Percentiles rank a stretch among this genome's conserved stretches.
Conservation (phyloP, 2,329 filamentous ascomycete genomes). For the Dothistroma pini region DNA sequence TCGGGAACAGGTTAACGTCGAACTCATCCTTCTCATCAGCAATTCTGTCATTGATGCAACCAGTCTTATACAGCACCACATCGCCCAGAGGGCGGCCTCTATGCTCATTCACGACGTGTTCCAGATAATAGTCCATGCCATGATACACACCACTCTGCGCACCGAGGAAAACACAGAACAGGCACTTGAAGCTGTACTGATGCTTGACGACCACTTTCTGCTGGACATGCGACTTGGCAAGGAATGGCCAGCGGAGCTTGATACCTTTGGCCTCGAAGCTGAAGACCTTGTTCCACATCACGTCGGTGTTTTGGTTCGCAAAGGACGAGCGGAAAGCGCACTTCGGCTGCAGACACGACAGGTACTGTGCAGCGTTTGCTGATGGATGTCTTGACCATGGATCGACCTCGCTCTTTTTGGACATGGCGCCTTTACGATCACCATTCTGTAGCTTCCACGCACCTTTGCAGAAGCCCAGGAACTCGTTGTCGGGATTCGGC, state of each 20-base stretch:
- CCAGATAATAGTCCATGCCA: slow-evolving; percentile 42
- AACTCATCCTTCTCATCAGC: slow-evolving; percentile 43
- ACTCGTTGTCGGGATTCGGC: slow-evolving; percentile 33
- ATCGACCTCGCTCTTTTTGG: slow-evolving; percentile 26
- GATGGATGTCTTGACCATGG: slow-evolving; percentile 27
- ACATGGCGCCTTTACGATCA: slow-evolving; percentile 32
- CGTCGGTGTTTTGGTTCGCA: slow-evolving; percentile 30
- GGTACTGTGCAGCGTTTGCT: slow-evolving; percentile 27
- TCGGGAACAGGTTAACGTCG: slow-evolving; percentile 47
- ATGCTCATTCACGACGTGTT: slow-evolving; percentile 40
- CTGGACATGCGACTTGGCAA: slow-evolving; percentile 46
- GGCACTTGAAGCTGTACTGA: slow-evolving; percentile 41
- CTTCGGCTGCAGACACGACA: slow-evolving; percentile 40
- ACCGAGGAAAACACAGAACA: slow-evolving; percentile 45
- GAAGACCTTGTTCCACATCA: slow-evolving; percentile 30
- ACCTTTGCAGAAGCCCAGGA: slow-evolving; percentile 45
- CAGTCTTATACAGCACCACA: slow-evolving; percentile 41
- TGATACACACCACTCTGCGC: slow-evolving; percentile 38
- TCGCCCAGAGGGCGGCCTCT: slow-evolving; percentile 34
- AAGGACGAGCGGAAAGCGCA: slow-evolving; percentile 45
- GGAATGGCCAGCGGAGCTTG: slow-evolving; percentile 46
- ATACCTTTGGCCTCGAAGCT: slow-evolving; percentile 33
- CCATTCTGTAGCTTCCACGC: slow-evolving; percentile 41
- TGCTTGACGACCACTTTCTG: slow-evolving; percentile 32
- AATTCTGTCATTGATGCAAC: slow-evolving; percentile 42